phyloP scores from a whole-genome alignment of 345 rosid genomes.

The Arabis hirsuta region DNA sequence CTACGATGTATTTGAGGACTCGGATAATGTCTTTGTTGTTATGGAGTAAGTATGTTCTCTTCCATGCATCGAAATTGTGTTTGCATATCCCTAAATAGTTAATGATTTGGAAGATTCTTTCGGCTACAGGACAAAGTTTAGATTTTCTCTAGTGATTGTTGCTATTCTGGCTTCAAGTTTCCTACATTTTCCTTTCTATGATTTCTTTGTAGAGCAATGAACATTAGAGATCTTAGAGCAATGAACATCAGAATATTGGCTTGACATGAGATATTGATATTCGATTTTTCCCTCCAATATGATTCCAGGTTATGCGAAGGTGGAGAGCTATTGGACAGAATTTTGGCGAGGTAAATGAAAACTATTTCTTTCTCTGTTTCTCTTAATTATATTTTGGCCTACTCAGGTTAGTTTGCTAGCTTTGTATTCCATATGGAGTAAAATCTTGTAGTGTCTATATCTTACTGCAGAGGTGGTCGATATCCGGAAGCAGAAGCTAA shows the following conservation, averaged over 20 bases:
- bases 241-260: background rate
- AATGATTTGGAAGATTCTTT: too few relatives aligned
- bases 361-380: background rate
- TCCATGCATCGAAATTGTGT: background rate
- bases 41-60: constrained; percentile 79
- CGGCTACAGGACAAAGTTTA: too few relatives aligned
- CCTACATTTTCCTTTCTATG: background rate
- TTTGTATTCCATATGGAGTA: constrained; percentile 4
- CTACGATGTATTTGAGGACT: constrained; percentile 89
- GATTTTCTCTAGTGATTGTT: too few relatives aligned
- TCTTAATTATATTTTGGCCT: background rate
- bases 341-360: constrained; percentile 71
- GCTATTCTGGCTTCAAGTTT: too few relatives aligned
- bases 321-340: constrained; percentile 91
- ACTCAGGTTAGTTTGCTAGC: background rate
- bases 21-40: constrained; percentile 73
- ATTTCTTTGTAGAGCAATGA: background rate
- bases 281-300: too few relatives aligned
- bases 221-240: background rate
- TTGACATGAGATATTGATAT: too few relatives aligned
- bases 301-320: constrained; percentile 90
- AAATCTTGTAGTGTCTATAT: constrained; percentile 10
- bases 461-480: constrained; percentile 84
- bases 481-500: constrained; percentile 91
- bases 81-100: background rate